A percentile compares a stretch with the other conserved stretches of the same genome.
These are phyloP conservation scores for Malus hybrid DNA, from an alignment of 331 rosid genomes.

Conservation along the genomic window DNA sequence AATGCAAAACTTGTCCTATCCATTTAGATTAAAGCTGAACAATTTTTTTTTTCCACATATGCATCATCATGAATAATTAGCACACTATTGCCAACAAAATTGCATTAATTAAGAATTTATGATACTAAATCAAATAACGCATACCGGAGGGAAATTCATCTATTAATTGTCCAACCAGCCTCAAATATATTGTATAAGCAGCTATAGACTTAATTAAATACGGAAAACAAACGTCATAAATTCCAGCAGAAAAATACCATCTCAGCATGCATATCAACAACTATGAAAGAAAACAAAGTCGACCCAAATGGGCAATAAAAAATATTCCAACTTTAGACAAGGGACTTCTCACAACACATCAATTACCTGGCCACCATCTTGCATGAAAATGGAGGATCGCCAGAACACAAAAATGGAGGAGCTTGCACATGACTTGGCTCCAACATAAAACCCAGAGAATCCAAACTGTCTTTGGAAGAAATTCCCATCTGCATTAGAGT, in stretches of 20 bases:
- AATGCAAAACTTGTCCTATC: not conserved
- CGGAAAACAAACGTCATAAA: not conserved
- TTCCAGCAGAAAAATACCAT: not conserved
- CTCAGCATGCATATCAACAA: not conserved
- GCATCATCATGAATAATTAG: not conserved
- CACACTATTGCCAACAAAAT: not conserved
- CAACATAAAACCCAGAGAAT: constrained; percentile 48
- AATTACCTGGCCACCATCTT: constrained; percentile 39
- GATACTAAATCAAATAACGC: not conserved
- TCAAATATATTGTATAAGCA: not conserved
- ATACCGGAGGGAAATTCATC: not conserved
- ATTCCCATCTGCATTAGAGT: constrained; percentile 66
- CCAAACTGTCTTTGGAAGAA: constrained; percentile 50
- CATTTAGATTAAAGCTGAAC: not conserved
- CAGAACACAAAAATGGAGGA: constrained; percentile 29
- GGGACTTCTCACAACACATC: not conserved
- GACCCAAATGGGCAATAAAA: not conserved
- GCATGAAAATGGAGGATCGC: constrained; percentile 23
- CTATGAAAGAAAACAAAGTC: not conserved
- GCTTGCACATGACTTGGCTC: constrained; percentile 46
- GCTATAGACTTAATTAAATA: not conserved
- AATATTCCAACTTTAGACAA: not conserved
- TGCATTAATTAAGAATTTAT: not conserved
- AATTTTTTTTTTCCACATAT: not conserved
- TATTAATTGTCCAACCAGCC: not conserved